phyloP scores from a whole-genome alignment of 1,284 basidiomycete genomes.

The Austroboletus novae-zelandiae region DNA sequence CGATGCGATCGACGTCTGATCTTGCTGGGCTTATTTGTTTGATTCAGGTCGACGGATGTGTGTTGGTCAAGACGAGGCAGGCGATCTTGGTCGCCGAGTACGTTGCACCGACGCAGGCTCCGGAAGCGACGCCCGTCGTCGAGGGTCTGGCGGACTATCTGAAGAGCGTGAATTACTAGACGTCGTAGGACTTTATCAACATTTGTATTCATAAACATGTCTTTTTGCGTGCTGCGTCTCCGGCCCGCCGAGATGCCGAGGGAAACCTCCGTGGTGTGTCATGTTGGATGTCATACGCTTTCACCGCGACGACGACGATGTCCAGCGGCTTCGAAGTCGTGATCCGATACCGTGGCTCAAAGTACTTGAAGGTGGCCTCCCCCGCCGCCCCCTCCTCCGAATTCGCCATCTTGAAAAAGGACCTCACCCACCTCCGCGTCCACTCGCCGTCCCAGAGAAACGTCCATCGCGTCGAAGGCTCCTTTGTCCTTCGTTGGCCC shows the following conservation, averaged over 20 bases:
- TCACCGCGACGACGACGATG: no score
- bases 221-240: no score
- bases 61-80: conserved; percentile 87
- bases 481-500: conserved; percentile 27
- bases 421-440: conserved; percentile 26
- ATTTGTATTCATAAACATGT: conserved; percentile 18
- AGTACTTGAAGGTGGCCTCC: conserved; percentile 11
- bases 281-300: no score
- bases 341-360: conserved; percentile 22
- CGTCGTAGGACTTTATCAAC: conserved; percentile 2
- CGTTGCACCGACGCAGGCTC: conserved; percentile 63
- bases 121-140: conserved; percentile 73
- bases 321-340: conserved; percentile 22
- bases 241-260: no score
- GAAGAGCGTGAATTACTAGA: conserved; percentile 59
- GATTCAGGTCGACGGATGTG: conserved; percentile 71
- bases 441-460: conserved; percentile 28
- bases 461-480: conserved; percentile 16
- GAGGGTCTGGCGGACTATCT: conserved; percentile 82
- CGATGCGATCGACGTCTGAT: not conserved
- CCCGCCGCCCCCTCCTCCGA: conserved; percentile 16
- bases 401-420: conserved; percentile 28
- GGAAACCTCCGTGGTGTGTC: no score
- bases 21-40: not conserved
- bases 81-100: conserved; percentile 87